These are phyloP conservation scores for Radiomyces spectabilis DNA, from an alignment of 192 early-diverging fungal species.

Conservation along the genomic window DNA sequence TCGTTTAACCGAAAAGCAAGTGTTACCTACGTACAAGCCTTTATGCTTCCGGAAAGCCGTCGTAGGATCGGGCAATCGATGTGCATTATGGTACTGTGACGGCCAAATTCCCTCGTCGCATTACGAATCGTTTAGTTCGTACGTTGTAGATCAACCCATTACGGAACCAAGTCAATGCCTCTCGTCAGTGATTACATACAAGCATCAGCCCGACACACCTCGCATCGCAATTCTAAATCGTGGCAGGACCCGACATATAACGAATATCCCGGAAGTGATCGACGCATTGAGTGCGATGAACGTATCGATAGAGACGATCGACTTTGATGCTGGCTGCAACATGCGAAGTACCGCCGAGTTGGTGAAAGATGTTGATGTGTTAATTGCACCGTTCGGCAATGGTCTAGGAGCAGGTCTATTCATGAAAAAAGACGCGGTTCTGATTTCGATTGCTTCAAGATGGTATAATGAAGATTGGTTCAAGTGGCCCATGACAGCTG, in stretches of 20 bases:
- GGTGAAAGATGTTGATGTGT: constrained; percentile 13
- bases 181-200: background rate
- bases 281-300: background rate
- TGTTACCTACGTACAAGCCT: background rate
- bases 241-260: constrained; percentile 14
- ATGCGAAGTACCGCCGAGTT: constrained; percentile 9
- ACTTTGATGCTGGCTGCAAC: constrained; percentile 17
- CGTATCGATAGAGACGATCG: background rate
- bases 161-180: background rate
- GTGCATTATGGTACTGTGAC: constrained; percentile 22
- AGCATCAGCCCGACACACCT: background rate
- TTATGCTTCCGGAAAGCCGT: constrained; percentile 27
- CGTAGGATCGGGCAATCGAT: constrained; percentile 17
- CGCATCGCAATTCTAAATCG: constrained; percentile 15
- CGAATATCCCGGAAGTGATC: constrained; percentile 17
- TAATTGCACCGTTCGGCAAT: constrained; percentile 18
- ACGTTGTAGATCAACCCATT: background rate
- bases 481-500: constrained; percentile 12
- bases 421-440: constrained; percentile 15
- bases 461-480: constrained; percentile 28
- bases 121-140: constrained; percentile 5
- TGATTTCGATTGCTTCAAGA: constrained; percentile 13
- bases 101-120: constrained; percentile 3
- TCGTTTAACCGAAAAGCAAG: background rate
- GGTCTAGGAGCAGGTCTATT: constrained; percentile 18